These are phyloP conservation scores for Colletotrichum magnum DNA, from an alignment of 2,329 filamentous ascomycete genomes.

Conservation along the genomic window DNA sequence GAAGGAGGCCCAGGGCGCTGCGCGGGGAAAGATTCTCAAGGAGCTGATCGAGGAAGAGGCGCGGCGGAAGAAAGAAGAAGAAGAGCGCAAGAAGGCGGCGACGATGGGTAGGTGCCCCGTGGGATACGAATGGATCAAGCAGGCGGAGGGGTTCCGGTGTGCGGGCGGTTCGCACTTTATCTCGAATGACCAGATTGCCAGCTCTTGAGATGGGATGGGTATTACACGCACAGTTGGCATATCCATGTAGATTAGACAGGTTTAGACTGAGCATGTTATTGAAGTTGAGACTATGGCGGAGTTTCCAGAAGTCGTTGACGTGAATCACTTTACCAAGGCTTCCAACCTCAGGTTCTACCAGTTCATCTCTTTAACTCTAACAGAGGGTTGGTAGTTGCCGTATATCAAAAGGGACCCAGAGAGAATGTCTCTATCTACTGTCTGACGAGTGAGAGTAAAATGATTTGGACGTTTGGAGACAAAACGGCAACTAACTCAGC, in stretches of 20 bases:
- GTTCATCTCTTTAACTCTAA: too few species aligned
- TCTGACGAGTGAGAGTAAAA: too few species aligned
- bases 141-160: conserved; percentile 72
- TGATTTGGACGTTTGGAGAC: too few species aligned
- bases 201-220: background rate
- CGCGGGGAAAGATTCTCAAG: conserved; percentile 53
- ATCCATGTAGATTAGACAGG: background rate
- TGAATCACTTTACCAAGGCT: too few species aligned
- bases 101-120: conserved; percentile 67
- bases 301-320: too few species aligned
- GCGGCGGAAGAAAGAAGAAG: conserved; percentile 54
- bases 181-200: conserved; percentile 50
- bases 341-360: too few species aligned
- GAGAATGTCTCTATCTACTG: too few species aligned
- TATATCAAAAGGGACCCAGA: too few species aligned
- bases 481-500: too few species aligned
- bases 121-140: conserved; percentile 75
- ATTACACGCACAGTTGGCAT: background rate
- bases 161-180: conserved; percentile 72
- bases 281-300: too few species aligned
- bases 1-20: conserved; percentile 46
- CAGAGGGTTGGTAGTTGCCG: too few species aligned
- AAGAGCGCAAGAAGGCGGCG: conserved; percentile 61
- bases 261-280: background rate
- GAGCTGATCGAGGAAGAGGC: conserved; percentile 56